phyloP scores from a whole-genome alignment of 768 basidiomycete species.

The Tricholoma flavovirens region DNA sequence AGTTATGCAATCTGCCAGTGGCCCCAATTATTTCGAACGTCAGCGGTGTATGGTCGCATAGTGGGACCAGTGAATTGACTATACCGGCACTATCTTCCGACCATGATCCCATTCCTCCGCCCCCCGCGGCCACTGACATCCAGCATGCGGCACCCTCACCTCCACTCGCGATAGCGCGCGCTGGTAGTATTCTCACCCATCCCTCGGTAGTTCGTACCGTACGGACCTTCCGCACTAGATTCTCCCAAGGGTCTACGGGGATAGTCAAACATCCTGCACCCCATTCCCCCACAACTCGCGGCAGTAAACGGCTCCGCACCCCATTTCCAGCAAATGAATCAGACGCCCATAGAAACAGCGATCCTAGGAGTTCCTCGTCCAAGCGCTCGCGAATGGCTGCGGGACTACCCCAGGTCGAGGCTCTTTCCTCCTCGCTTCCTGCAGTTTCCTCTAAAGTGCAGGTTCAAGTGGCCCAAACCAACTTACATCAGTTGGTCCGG shows the following conservation, averaged over 20 bases:
- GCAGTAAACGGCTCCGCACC: conserved; percentile 8
- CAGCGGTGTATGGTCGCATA: neutral
- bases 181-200: neutral
- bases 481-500: neutral
- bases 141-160: neutral
- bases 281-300: neutral
- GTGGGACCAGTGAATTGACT: neutral
- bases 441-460: neutral
- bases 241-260: neutral
- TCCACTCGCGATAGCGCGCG: neutral
- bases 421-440: neutral
- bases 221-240: neutral
- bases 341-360: neutral
- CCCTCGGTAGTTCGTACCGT: neutral
- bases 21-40: neutral
- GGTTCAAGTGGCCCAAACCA: neutral
- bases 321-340: neutral
- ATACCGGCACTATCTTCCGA: neutral
- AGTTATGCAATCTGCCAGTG: neutral
- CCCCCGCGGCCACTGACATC: neutral
- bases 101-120: neutral
- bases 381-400: neutral
- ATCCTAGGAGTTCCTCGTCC: neutral
- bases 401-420: neutral
- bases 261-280: neutral